Evolutionary conservation across 2,329 filamentous ascomycete genomes (phyloP), one percentile per base, ranked within the genome.

Genomic region (Talaromyces sp.): DNA sequence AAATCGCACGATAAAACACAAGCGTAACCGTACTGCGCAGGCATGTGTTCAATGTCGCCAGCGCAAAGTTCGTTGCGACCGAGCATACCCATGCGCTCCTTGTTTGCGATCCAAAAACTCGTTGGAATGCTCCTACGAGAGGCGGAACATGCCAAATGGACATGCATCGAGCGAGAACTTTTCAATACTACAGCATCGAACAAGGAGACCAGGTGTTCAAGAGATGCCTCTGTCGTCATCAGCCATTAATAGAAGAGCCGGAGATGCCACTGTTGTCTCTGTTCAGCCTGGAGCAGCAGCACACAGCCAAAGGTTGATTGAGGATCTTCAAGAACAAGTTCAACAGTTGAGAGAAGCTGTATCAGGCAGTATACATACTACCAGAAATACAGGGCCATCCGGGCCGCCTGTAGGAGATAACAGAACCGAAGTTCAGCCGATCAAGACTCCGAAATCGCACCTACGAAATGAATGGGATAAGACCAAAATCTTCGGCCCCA

Each of bases 41-140:
- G 69, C 73, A 1, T 75, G 73, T 63, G 69, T 72, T 57, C 71
- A 71, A 63, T 75, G 73, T 50, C 73, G 73, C 31, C 70, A 67
- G 11, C 72, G 73, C 56, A 75, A 75, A 65, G 68, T 75, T 33
- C 70, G 70, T 35, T 75, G 73, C 59, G 73, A 75, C 63, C 72
- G 68, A 19, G 66, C 67, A 41, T 61, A 70, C 16, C 73, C 73
- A 24, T 75, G 73, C 61, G 69, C 69, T 2, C 70, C 70, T 33
- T 75, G 73, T 62, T 67, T 65, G 7, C 71, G 70, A 37, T 60
- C 69, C 19, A 69, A 69, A 27, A 64, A 62, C 13, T 68, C 68
- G 1, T 37, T 73, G 37, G 59, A 64, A n/a, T 74, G 72, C 60
- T 70, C 67, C 2, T 74, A 73, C 19, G 54, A 60, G 24, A 37